phyloP scores from a whole-genome alignment of 73 alveolate species.

The Tetrahymena elliotti region DNA sequence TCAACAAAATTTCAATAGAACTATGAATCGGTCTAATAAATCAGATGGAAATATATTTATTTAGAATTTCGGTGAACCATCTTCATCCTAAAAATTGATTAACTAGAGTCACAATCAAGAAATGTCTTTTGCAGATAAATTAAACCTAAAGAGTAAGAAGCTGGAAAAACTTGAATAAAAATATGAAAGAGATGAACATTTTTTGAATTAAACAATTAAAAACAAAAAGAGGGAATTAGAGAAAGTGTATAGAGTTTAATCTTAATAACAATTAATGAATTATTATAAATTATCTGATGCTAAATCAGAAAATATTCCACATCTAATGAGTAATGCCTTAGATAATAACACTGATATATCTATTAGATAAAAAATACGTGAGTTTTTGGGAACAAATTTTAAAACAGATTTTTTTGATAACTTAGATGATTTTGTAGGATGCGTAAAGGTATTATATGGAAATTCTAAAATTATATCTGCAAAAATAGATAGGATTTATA shows the following conservation, averaged over 20 bases:
- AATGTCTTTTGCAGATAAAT: neutral
- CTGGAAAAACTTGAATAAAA: neutral
- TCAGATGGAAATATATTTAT: neutral
- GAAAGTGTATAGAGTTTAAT: neutral
- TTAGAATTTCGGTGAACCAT: neutral
- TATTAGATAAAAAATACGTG: neutral
- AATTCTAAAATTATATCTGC: neutral
- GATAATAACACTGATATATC: neutral
- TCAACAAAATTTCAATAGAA: neutral
- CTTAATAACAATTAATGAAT: neutral
- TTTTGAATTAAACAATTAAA: neutral
- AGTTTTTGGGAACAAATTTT: neutral
- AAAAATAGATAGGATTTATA: neutral
- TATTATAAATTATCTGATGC: neutral
- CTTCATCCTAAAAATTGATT: neutral
- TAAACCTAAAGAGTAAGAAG: neutral
- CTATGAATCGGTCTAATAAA: neutral
- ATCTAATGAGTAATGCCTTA: neutral
- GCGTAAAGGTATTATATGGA: neutral
- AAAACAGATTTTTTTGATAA: neutral
- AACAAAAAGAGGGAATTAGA: neutral
- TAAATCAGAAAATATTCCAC: neutral
- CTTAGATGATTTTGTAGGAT: neutral
- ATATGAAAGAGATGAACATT: neutral
- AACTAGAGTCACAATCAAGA: neutral